Evolutionary conservation across 768 basidiomycete species (phyloP).

Genomic region (Suillus alpinus): DNA sequence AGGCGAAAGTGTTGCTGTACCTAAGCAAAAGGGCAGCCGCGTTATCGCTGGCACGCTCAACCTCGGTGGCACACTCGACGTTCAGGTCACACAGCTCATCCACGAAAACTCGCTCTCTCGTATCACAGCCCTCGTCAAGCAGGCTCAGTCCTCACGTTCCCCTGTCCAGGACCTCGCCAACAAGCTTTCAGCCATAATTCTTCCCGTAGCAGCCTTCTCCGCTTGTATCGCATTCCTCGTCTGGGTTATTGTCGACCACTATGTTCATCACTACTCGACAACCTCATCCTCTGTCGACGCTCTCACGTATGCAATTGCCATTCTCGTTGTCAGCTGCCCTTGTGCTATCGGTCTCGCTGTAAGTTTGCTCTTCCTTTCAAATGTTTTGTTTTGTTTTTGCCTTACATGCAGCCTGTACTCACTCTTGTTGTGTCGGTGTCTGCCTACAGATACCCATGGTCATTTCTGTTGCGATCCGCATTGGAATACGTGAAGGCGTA

Average conservation of each 20-base stretch:
- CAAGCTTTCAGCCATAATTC: conserved; percentile 44
- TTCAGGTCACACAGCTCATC: conserved; percentile 33
- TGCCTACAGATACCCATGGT: conserved; percentile 20
- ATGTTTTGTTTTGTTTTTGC: too few species aligned
- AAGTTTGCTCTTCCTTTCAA: too few species aligned
- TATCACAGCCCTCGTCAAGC: conserved; percentile 33
- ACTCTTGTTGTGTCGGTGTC: too few species aligned
- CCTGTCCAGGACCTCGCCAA: conserved; percentile 49
- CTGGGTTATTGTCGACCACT: conserved; percentile 35
- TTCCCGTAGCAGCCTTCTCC: conserved; percentile 45
- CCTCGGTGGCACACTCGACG: conserved; percentile 30
- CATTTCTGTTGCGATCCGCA: conserved; percentile 16
- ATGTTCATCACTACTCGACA: conserved; percentile 22
- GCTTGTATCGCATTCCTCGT: conserved; percentile 35
- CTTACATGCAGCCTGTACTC: too few species aligned
- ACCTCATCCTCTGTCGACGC: conserved; percentile 24
- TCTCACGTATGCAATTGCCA: too few species aligned
- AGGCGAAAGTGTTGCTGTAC: conserved; percentile 38
- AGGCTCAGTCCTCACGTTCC: conserved; percentile 36
- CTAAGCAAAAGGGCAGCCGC: conserved; percentile 29
- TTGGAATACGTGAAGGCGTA: conserved; percentile 19
- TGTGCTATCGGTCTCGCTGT: too few species aligned
- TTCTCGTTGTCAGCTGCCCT: too few species aligned
- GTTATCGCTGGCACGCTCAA: conserved; percentile 41
- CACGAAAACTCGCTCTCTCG: conserved; percentile 41